A percentile compares a stretch with the other conserved stretches of the same genome.
Evolutionary conservation across 169 alveolate genomes (phyloP).

Genomic region (Eimeria necatrix): DNA sequence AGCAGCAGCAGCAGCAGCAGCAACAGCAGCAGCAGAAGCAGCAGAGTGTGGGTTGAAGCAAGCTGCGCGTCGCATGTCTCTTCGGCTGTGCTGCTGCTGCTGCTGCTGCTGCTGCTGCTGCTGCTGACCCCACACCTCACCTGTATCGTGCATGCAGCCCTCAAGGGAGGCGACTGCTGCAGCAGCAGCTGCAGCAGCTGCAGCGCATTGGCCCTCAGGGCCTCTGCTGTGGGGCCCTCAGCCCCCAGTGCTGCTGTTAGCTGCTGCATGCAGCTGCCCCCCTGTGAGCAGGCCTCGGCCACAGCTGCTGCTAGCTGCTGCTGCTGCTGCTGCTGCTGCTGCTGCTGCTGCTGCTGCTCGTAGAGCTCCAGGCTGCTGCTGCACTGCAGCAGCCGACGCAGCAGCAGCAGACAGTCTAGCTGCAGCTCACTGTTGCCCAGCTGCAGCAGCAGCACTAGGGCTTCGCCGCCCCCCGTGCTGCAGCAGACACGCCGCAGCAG

Average conservation of each 20-base stretch:
- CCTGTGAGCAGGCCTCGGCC: conserved; percentile 38
- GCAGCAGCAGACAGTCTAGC: conserved; percentile 56
- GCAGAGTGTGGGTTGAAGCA: neutral
- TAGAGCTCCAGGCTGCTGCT: conserved; percentile 14
- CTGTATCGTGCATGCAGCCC: conserved; percentile 66
- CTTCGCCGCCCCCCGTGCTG: conserved; percentile 10
- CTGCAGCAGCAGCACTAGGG: conserved; percentile 48
- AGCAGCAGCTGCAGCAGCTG: conserved; percentile 66
- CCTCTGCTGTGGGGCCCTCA: conserved; percentile 28
- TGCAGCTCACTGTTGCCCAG: conserved; percentile 23
- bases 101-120: neutral
- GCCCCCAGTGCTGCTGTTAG: conserved; percentile 38
- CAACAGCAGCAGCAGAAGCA: conserved; percentile 38
- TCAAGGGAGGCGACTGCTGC: conserved; percentile 47
- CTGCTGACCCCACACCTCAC: neutral
- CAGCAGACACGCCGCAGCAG: conserved; percentile 57
- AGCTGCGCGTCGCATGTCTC: neutral
- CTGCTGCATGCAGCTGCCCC: conserved; percentile 68
- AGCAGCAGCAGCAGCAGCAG: conserved; percentile 43
- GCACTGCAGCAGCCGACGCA: conserved; percentile 41
- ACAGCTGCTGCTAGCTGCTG: conserved; percentile 45
- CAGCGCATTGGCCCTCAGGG: conserved; percentile 19
- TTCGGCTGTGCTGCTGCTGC: neutral
- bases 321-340: conserved; percentile 12
- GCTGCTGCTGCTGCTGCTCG: conserved; percentile 54